Conservation (phyloP, 2,329 filamentous ascomycete genomes). For the Pestalotiopsis sp. region DNA sequence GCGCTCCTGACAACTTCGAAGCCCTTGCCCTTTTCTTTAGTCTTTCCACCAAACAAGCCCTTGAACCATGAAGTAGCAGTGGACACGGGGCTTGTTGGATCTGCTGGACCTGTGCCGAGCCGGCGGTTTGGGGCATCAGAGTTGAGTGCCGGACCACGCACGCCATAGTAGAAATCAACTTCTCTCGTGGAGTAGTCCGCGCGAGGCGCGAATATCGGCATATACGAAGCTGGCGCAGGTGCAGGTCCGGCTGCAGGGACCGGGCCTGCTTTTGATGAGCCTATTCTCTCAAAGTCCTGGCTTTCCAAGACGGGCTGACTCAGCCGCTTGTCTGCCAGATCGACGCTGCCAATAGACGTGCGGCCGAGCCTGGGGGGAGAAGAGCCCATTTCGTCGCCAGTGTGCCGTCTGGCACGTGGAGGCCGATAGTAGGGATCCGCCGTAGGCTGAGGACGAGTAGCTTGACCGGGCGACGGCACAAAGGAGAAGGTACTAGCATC, state of each 20-base stretch:
- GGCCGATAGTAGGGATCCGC: constrained; percentile 87
- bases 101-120: constrained; percentile 89
- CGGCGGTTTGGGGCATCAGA: constrained; percentile 79
- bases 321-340: constrained; percentile 36
- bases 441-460: constrained; percentile 43
- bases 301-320: constrained; percentile 38
- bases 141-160: constrained; percentile 83
- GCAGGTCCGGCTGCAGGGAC: constrained; percentile 39
- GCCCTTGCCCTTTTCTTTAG: constrained; percentile 91
- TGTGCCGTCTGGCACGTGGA: constrained; percentile 70
- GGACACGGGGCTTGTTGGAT: constrained; percentile 88
- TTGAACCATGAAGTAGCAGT: constrained; percentile 90
- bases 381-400: constrained; percentile 46
- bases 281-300: constrained; percentile 38
- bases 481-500: constrained; percentile 74
- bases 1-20: constrained; percentile 95
- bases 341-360: constrained; percentile 37
- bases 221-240: constrained; percentile 36
- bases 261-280: constrained; percentile 43
- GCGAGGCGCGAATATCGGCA: constrained; percentile 50
- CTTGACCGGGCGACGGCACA: constrained; percentile 56
- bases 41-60: constrained; percentile 76
- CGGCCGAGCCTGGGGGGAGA: constrained; percentile 34
- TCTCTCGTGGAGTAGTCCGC: constrained; percentile 92
- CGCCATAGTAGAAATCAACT: constrained; percentile 95